phyloP scores from a whole-genome alignment of 305 asterid genomes.

The Petunia hybrid region DNA sequence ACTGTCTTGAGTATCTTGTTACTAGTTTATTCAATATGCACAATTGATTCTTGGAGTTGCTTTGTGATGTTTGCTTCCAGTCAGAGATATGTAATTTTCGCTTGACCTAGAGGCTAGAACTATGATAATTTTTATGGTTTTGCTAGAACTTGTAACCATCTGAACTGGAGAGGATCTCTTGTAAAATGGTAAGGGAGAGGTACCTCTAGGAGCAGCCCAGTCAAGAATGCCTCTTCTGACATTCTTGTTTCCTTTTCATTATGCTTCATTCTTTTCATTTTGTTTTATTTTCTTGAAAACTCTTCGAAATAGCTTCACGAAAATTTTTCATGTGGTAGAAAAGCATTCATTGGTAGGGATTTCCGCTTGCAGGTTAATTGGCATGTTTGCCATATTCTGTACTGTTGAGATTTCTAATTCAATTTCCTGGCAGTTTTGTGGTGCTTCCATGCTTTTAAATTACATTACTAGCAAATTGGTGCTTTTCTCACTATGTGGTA shows the following conservation, averaged over 20 bases:
- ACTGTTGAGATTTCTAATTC: not conserved
- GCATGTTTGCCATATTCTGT: not conserved
- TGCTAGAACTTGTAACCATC: not conserved
- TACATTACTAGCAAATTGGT: not conserved
- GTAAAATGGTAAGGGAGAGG: not conserved
- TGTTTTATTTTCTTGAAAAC: conserved; percentile 1
- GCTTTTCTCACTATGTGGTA: conserved; percentile 21
- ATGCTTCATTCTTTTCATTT: not conserved
- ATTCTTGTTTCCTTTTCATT: not conserved
- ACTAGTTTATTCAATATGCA: no score
- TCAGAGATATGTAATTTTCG: not conserved
- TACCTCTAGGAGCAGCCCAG: conserved; percentile 20
- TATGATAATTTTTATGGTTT: not conserved
- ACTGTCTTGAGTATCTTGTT: no score
- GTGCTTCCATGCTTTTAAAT: not conserved
- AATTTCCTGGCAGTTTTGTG: conserved; percentile 7
- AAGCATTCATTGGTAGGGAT: not conserved
- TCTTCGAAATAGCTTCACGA: not conserved
- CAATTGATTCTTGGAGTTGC: no score
- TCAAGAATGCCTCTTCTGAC: not conserved
- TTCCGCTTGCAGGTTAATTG: not conserved
- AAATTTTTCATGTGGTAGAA: not conserved
- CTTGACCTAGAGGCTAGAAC: not conserved
- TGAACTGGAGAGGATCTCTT: not conserved
- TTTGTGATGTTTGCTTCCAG: not conserved